A percentile compares a stretch with the other conserved stretches of the same genome.
Conservation (phyloP, 1,139 yeast species). For the Sugiyamaella xylanicola region DNA sequence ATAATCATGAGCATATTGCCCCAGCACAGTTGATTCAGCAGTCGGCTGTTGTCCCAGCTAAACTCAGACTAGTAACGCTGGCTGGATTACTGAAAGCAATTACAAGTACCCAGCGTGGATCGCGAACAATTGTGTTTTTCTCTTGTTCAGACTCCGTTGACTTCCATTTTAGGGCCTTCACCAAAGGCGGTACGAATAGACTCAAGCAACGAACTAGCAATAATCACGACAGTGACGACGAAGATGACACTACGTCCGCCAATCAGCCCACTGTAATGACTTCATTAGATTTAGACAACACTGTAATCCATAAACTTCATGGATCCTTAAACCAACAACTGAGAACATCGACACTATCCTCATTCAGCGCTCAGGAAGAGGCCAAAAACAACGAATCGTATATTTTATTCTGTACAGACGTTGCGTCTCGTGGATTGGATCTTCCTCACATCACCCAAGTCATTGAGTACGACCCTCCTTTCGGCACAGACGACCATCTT, state of each 20-base stretch:
- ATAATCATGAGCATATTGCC: conserved; percentile 49
- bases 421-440: conserved; percentile 93
- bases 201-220: conserved; percentile 22
- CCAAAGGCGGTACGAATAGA: conserved; percentile 42
- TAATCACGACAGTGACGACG: conserved; percentile 35
- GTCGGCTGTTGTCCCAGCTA: conserved; percentile 83
- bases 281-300: conserved; percentile 56
- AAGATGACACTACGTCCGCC: conserved; percentile 28
- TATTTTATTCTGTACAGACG: conserved; percentile 84
- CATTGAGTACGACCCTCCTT: conserved; percentile 90
- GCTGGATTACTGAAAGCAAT: conserved; percentile 63
- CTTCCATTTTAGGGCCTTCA: conserved; percentile 77
- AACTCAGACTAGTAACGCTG: conserved; percentile 78
- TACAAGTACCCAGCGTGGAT: conserved; percentile 40
- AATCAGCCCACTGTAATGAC: conserved; percentile 49
- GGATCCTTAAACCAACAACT: conserved; percentile 85
- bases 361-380: conserved; percentile 52
- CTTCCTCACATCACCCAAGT: conserved; percentile 72
- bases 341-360: conserved; percentile 73
- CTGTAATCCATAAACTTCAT: conserved; percentile 75
- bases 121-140: conserved; percentile 79
- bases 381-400: conserved; percentile 50
- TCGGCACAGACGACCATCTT: conserved; percentile 86
- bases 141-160: conserved; percentile 96
- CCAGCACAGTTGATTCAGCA: conserved; percentile 90